Percentiles rank a stretch among this genome's conserved stretches.
phyloP scores from a whole-genome alignment of 2,329 filamentous ascomycete genomes.

The Phialocephala sp. region DNA sequence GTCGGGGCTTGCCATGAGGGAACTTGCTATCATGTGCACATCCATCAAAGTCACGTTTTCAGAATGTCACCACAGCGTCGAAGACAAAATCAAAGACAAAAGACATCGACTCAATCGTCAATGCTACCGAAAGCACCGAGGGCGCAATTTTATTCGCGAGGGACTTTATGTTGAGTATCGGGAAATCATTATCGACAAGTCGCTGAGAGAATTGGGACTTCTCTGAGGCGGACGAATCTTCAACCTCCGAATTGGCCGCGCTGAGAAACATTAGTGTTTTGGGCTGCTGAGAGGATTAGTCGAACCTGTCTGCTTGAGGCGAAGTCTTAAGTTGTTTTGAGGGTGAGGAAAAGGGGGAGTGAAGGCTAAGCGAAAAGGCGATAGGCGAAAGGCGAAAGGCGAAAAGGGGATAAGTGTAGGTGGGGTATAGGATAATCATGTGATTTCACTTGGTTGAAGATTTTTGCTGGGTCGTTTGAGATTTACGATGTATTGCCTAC shows the following conservation, averaged over 20 bases:
- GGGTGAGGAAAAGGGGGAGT: neutral
- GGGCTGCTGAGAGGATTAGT: neutral
- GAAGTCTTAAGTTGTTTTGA: neutral
- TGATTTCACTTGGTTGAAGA: no score
- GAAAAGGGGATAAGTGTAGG: neutral
- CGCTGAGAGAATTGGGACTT: neutral
- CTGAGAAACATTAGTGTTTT: neutral
- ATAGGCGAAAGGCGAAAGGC: neutral
- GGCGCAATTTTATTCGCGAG: neutral
- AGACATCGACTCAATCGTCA: neutral
- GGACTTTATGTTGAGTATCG: neutral
- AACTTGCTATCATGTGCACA: neutral
- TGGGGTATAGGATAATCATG: no score
- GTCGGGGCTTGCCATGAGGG: no score
- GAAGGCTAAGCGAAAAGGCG: constrained; percentile 5
- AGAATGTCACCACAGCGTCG: neutral
- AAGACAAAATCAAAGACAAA: neutral
- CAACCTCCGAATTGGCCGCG: neutral
- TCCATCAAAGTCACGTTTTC: neutral
- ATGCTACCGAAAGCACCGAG: neutral
- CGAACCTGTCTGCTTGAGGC: neutral
- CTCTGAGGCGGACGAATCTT: neutral
- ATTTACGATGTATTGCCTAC: no score
- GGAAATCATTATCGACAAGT: neutral
- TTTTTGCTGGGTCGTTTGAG: no score